Percentiles rank a stretch among this genome's conserved stretches.
These are phyloP conservation scores for Xylaria cubensis DNA, from an alignment of 495 filamentous ascomycete species.

Conservation along the genomic window DNA sequence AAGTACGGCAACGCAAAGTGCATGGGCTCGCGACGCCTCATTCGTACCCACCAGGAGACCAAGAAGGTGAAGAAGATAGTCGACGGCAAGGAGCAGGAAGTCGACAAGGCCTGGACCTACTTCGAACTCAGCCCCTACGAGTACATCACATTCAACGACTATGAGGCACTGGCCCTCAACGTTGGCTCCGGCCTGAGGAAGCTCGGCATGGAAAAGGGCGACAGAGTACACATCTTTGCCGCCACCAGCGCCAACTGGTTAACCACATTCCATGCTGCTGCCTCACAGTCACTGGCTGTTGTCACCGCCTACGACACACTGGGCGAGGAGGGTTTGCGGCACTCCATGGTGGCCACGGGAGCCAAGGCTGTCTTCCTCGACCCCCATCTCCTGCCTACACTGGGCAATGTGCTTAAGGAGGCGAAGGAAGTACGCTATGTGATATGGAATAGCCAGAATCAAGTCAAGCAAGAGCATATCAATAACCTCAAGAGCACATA, in stretches of 20 bases:
- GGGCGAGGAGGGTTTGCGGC: constrained; percentile 88
- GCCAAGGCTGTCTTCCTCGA: constrained; percentile 92
- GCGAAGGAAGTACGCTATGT: constrained; percentile 79
- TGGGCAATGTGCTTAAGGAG: constrained; percentile 81
- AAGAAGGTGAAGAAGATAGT: constrained; percentile 98
- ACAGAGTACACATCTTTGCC: constrained; percentile 87
- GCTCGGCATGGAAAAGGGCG: constrained; percentile 74
- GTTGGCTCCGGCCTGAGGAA: constrained; percentile 80
- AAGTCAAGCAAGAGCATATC: constrained; percentile 78
- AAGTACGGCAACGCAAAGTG: constrained; percentile 90
- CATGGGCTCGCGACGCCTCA: constrained; percentile 77
- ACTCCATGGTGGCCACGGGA: constrained; percentile 87
- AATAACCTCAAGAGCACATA: constrained; percentile 78
- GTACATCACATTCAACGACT: constrained; percentile 88
- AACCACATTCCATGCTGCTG: constrained; percentile 71
- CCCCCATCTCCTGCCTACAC: constrained; percentile 77
- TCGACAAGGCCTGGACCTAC: constrained; percentile 96
- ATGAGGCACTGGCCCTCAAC: constrained; percentile 75
- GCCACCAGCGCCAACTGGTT: constrained; percentile 87
- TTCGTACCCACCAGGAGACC: constrained; percentile 87
- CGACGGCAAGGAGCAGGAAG: constrained; percentile 85
- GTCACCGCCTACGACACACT: constrained; percentile 98
- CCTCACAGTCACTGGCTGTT: constrained; percentile 92
- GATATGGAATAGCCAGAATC: constrained; percentile 85
- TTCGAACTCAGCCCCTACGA: constrained; percentile 90